Evolutionary conservation across 805 yeast genomes (phyloP).

Genomic region (Vanderwaltozyma polyspora): DNA sequence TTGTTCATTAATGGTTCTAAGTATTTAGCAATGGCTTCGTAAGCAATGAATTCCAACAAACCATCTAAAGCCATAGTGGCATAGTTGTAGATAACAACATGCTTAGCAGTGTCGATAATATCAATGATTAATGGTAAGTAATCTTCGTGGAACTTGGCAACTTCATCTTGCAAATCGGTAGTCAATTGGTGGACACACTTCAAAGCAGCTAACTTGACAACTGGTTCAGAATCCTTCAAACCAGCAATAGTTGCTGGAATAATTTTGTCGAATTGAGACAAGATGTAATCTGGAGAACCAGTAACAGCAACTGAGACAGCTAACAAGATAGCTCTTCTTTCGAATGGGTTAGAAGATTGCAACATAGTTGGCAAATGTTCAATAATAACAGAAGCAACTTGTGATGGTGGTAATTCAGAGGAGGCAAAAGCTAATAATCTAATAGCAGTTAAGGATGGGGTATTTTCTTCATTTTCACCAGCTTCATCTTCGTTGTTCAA

Average conservation of each 20-base stretch:
- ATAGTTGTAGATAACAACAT: conserved; percentile 73
- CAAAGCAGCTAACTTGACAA: conserved; percentile 79
- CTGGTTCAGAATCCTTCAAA: conserved; percentile 58
- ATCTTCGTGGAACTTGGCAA: conserved; percentile 73
- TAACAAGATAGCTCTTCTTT: conserved; percentile 79
- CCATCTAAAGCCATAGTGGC: conserved; percentile 91
- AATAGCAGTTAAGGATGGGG: conserved; percentile 66
- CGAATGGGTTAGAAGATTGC: conserved; percentile 53
- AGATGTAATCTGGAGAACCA: conserved; percentile 90
- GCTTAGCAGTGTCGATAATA: conserved; percentile 77
- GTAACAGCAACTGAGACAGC: conserved; percentile 73
- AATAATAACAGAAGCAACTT: conserved; percentile 71
- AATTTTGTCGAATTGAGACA: conserved; percentile 62
- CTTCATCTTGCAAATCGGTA: conserved; percentile 69
- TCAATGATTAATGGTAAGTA: conserved; percentile 78
- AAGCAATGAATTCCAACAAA: conserved; percentile 79
- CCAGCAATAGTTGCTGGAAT: conserved; percentile 67
- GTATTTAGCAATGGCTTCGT: conserved; percentile 72
- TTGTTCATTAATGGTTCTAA: conserved; percentile 85
- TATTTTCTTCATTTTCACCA: conserved; percentile 85
- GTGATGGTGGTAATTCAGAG: conserved; percentile 81
- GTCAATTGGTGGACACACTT: conserved; percentile 71
- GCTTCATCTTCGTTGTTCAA: conserved; percentile 75
- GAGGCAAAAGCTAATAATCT: conserved; percentile 72
- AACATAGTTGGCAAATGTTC: conserved; percentile 49